These are phyloP conservation scores for Colletotrichum siamense DNA, from an alignment of 2,329 filamentous ascomycete genomes.

Conservation along the genomic window DNA sequence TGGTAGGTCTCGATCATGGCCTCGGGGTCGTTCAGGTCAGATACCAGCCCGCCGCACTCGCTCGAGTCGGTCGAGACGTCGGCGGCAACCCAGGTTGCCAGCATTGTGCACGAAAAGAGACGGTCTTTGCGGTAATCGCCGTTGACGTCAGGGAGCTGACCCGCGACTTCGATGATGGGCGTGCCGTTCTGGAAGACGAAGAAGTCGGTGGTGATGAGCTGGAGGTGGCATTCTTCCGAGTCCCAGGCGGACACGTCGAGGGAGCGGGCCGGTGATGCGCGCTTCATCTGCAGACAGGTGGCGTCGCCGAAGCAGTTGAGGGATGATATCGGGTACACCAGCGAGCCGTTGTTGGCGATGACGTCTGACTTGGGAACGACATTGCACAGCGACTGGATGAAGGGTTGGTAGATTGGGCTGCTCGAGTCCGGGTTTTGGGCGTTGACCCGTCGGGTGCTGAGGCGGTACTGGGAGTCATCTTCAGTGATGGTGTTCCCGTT, in stretches of 20 bases:
- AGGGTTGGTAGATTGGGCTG: not conserved
- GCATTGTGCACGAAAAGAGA: not conserved
- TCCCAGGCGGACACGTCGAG: not conserved
- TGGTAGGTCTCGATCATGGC: not conserved
- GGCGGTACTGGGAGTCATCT: not conserved
- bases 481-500: not conserved
- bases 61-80: not conserved
- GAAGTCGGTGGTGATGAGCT: not conserved
- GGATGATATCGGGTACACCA: not conserved
- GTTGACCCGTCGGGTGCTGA: not conserved
- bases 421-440: not conserved
- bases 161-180: not conserved
- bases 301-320: not conserved
- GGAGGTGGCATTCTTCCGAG: not conserved
- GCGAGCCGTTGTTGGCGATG: not conserved
- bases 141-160: not conserved
- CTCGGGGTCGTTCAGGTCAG: not conserved
- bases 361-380: not conserved
- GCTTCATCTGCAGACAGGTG: not conserved
- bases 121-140: not conserved
- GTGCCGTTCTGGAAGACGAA: not conserved
- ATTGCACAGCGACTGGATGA: not conserved
- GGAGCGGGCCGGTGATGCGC: not conserved
- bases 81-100: not conserved
- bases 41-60: not conserved